Conservation (phyloP, 345 rosid species). For the Hypericum perforatum region DNA sequence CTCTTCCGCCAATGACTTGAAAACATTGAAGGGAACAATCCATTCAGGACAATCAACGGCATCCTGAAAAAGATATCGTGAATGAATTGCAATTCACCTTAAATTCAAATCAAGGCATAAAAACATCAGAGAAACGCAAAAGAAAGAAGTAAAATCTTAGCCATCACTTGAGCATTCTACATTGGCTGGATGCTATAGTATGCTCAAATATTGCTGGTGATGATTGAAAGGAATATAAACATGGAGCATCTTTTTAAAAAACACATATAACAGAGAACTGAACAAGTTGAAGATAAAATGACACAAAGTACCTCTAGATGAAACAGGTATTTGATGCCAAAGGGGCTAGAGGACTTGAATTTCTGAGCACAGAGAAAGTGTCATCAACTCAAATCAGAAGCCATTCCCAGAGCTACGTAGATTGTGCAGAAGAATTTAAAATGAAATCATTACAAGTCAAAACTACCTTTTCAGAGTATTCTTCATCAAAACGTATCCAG, state of each 20-base stretch:
- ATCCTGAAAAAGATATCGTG: constrained; percentile 45
- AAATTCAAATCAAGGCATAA: too few species aligned
- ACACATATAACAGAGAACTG: too few species aligned
- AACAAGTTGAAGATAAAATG: too few species aligned
- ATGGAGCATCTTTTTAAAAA: too few species aligned
- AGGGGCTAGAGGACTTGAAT: constrained; percentile 67
- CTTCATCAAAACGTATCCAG: constrained; percentile 85
- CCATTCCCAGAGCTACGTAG: too few species aligned
- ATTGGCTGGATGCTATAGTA: too few species aligned
- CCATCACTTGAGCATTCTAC: too few species aligned
- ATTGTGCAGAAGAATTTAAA: not conserved
- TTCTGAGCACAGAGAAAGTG: constrained; percentile 42
- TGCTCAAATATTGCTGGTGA: too few species aligned
- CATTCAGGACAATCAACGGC: constrained; percentile 98
- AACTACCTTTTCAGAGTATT: constrained; percentile 60
- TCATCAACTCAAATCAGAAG: constrained; percentile 9
- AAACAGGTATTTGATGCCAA: constrained; percentile 80
- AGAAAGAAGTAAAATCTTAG: too few species aligned
- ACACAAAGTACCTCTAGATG: constrained; percentile 63
- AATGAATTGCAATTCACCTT: too few species aligned
- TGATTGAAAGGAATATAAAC: too few species aligned
- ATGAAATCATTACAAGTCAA: not conserved
- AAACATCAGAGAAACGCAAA: too few species aligned
- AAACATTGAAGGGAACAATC: constrained; percentile 88
- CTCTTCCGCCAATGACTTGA: constrained; percentile 91